phyloP scores from a whole-genome alignment of 345 rosid species.

The Rubroshorea leprosula region DNA sequence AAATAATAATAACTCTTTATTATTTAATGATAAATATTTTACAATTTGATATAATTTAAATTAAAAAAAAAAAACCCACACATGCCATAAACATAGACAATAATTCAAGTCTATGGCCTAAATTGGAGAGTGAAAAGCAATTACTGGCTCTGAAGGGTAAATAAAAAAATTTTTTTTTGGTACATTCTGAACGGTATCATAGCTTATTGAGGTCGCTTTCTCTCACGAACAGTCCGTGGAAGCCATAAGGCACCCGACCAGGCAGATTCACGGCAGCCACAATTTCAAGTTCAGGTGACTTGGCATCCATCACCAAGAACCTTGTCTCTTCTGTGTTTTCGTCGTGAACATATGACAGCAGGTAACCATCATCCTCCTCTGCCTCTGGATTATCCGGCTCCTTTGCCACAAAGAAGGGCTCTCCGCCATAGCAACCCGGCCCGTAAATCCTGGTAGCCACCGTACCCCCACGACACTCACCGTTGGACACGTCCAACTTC shows the following conservation, averaged over 20 bases:
- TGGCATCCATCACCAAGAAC: constrained; percentile 59
- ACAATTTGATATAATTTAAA: too few relatives aligned
- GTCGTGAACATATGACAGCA: constrained; percentile 45
- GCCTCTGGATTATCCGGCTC: constrained; percentile 37
- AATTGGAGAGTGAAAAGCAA: too few relatives aligned
- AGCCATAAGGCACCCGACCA: constrained; percentile 50
- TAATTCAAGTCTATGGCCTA: too few relatives aligned
- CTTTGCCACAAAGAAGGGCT: constrained; percentile 55
- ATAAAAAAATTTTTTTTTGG: too few relatives aligned
- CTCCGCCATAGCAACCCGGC: constrained; percentile 46
- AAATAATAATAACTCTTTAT: too few relatives aligned
- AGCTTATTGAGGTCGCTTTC: constrained; percentile 16
- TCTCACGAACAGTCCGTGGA: constrained; percentile 49
- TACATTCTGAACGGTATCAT: background rate
- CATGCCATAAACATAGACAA: too few relatives aligned
- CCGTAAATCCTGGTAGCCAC: constrained; percentile 40
- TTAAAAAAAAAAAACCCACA: too few relatives aligned
- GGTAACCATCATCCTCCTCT: constrained; percentile 54
- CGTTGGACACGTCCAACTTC: constrained; percentile 39
- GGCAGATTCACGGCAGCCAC: constrained; percentile 56
- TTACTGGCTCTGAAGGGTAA: too few relatives aligned
- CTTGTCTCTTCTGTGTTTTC: constrained; percentile 43
- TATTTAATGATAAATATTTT: too few relatives aligned
- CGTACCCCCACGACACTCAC: constrained; percentile 31
- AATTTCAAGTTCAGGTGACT: constrained; percentile 39